Conservation (phyloP, 768 basidiomycete genomes). For the Boletus tomentosulus region DNA sequence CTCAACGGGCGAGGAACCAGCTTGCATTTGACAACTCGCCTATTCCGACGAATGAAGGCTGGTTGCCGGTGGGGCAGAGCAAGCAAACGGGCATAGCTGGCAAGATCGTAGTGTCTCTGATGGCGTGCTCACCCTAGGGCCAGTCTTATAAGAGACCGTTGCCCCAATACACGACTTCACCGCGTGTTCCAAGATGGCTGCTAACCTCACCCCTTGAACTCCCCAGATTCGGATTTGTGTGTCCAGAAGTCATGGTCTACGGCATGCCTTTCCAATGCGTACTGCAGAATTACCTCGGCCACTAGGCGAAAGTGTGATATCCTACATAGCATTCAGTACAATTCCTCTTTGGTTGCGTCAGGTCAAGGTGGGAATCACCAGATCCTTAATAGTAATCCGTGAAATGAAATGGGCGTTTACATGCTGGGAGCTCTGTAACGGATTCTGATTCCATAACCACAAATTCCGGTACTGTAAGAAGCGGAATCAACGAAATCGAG, state of each 20-base stretch:
- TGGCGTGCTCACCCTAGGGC: slow-evolving; percentile 10
- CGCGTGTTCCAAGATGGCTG: slow-evolving; percentile 27
- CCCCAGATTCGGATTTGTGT: slow-evolving; percentile 21
- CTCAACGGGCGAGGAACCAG: not conserved
- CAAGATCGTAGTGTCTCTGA: slow-evolving; percentile 15
- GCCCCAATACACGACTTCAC: slow-evolving; percentile 32
- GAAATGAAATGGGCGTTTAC: slow-evolving; percentile 14
- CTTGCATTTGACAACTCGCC: slow-evolving; percentile 18
- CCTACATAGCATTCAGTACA: not conserved
- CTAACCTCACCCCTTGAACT: slow-evolving; percentile 23
- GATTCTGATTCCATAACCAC: not conserved
- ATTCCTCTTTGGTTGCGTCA: not conserved
- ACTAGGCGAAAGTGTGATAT: slow-evolving; percentile 2
- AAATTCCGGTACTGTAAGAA: not conserved
- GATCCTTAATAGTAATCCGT: slow-evolving; percentile 14
- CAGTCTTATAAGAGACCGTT: slow-evolving; percentile 28
- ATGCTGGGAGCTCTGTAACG: not conserved
- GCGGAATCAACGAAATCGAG: not conserved
- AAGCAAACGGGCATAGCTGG: slow-evolving; percentile 23
- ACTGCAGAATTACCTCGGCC: slow-evolving; percentile 9
- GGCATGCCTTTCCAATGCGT: slow-evolving; percentile 26
- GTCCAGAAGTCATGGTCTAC: slow-evolving; percentile 18
- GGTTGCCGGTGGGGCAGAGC: slow-evolving; percentile 20
- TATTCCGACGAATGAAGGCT: slow-evolving; percentile 20
- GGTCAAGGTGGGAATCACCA: slow-evolving; percentile 19